Percentiles rank a stretch among this genome's conserved stretches.
Conservation (phyloP, 2,329 filamentous ascomycete species). For the Aspergillus persii region DNA sequence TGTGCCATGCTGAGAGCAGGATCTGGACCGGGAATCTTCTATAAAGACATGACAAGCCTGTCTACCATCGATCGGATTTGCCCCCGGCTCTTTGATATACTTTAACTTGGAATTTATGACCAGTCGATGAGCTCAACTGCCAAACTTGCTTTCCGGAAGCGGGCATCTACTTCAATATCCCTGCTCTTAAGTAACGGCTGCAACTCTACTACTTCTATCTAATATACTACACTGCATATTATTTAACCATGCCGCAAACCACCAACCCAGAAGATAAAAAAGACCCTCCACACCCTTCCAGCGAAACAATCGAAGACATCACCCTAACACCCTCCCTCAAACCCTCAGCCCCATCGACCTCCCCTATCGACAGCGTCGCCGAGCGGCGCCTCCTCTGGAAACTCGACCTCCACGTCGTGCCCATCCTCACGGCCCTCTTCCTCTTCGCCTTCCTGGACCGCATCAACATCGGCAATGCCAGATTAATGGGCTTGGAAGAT, state of each 20-base stretch:
- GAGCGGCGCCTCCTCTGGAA: conserved; percentile 50
- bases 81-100: too few relatives aligned
- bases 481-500: conserved; percentile 44
- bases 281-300: neutral
- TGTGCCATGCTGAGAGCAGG: too few relatives aligned
- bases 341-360: neutral
- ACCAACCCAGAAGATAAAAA: neutral
- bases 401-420: conserved; percentile 49
- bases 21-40: neutral
- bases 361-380: conserved; percentile 20
- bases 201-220: too few relatives aligned
- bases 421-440: conserved; percentile 48
- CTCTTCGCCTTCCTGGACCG: conserved; percentile 48
- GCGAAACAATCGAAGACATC: conserved; percentile 19
- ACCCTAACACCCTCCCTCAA: conserved; percentile 4
- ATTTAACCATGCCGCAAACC: neutral
- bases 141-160: too few relatives aligned
- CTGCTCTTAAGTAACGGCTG: too few relatives aligned
- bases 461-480: conserved; percentile 50
- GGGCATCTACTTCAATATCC: too few relatives aligned
- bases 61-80: too few relatives aligned
- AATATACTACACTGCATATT: too few relatives aligned
- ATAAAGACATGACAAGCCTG: neutral
- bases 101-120: too few relatives aligned
- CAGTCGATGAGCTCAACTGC: too few relatives aligned